Conservation (phyloP, 176 grass and related monocot genomes). For the Urochloa ruziziensis region DNA sequence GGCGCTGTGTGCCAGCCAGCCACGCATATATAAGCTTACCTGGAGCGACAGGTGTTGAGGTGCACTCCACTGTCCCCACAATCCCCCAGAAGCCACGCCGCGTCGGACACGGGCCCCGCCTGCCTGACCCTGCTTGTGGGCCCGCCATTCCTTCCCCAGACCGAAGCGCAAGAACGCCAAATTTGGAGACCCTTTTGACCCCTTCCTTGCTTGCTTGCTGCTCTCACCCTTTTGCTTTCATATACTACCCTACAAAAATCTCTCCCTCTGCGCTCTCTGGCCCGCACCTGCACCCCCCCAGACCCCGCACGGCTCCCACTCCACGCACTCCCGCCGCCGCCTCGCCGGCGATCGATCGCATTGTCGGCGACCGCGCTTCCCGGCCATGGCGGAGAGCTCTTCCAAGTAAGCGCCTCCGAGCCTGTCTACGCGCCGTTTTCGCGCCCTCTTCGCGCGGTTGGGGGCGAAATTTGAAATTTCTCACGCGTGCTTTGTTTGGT, state of each 20-base stretch:
- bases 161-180: conserved; percentile 5
- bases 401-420: conserved; percentile 18
- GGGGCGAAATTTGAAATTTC: background rate
- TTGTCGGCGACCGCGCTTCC: conserved; percentile 10
- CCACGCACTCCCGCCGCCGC: background rate
- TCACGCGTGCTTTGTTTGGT: background rate
- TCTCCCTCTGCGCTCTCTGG: background rate
- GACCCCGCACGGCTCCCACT: background rate
- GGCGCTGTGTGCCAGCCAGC: background rate
- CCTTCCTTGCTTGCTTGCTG: background rate
- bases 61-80: conserved; percentile 7
- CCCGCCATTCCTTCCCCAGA: background rate
- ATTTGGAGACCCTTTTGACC: conserved; percentile 10
- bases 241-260: conserved; percentile 5
- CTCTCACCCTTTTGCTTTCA: background rate
- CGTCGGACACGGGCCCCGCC: background rate
- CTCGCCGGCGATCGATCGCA: conserved; percentile 24
- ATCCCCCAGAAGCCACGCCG: background rate
- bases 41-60: background rate
- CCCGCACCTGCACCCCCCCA: background rate
- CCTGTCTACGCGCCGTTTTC: background rate
- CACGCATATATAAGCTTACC: background rate
- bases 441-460: background rate
- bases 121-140: background rate
- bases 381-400: conserved; percentile 25